phyloP scores from a whole-genome alignment of 768 basidiomycete species.

The Kwoniella bestiolae region DNA sequence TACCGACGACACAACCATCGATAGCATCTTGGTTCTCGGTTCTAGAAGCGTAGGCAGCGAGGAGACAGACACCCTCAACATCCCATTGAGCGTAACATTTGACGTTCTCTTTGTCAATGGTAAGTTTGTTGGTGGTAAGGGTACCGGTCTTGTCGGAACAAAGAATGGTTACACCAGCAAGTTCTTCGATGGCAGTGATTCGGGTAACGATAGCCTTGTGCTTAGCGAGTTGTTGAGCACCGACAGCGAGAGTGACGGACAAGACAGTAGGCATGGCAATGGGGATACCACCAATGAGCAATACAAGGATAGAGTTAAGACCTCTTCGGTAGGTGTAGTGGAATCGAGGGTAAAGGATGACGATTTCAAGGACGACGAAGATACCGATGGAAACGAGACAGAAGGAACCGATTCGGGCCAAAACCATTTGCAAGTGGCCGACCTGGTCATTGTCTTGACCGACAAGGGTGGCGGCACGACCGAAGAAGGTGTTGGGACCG shows the following conservation, averaged over 20 bases:
- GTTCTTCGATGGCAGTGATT: constrained; percentile 98
- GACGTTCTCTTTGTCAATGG: constrained; percentile 90
- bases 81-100: constrained; percentile 87
- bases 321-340: constrained; percentile 87
- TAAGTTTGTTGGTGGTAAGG: constrained; percentile 98
- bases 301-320: constrained; percentile 95
- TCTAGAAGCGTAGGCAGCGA: constrained; percentile 93
- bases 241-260: constrained; percentile 97
- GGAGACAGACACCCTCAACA: constrained; percentile 86
- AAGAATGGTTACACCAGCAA: constrained; percentile 96
- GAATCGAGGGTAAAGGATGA: constrained; percentile 92
- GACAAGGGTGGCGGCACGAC: constrained; percentile 95
- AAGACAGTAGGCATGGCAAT: constrained; percentile 99
- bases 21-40: constrained; percentile 99
- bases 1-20: constrained; percentile 80
- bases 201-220: constrained; percentile 99
- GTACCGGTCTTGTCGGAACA: constrained; percentile 99
- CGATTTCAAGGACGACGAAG: constrained; percentile 91
- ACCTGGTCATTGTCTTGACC: constrained; percentile 97
- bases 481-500: constrained; percentile 94
- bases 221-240: constrained; percentile 97
- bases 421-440: constrained; percentile 97
- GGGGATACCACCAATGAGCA: constrained; percentile 99
- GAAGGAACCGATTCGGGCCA: constrained; percentile 97
- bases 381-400: constrained; percentile 94